These are phyloP conservation scores for Fusarium sp. DNA, from an alignment of 2,329 filamentous ascomycete species.

Conservation along the genomic window DNA sequence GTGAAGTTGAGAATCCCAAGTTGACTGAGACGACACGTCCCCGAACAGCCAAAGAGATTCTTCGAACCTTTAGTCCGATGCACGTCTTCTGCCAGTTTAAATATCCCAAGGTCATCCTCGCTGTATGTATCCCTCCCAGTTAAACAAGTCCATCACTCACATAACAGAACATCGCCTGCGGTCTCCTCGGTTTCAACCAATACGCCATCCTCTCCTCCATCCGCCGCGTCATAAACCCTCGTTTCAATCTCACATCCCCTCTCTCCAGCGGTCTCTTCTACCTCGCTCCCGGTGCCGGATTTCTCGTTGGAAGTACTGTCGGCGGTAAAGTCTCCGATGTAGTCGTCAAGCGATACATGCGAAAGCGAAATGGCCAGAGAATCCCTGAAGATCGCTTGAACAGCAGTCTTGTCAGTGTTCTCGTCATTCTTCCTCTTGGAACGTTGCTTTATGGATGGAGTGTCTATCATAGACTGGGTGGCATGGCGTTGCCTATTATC, in stretches of 20 bases:
- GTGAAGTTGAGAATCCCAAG: slow-evolving; percentile 37
- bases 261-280: slow-evolving; percentile 73
- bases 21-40: slow-evolving; percentile 9
- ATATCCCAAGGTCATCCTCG: slow-evolving; percentile 35
- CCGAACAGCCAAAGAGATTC: slow-evolving; percentile 16
- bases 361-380: slow-evolving; percentile 45
- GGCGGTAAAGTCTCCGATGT: slow-evolving; percentile 61
- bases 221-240: slow-evolving; percentile 72
- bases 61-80: slow-evolving; percentile 38
- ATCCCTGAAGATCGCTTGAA: slow-evolving; percentile 46
- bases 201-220: slow-evolving; percentile 69
- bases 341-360: slow-evolving; percentile 50
- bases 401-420: slow-evolving; percentile 42
- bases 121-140: slow-evolving; percentile 1
- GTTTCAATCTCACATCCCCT: slow-evolving; percentile 70
- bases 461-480: slow-evolving; percentile 44
- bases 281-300: slow-evolving; percentile 72
- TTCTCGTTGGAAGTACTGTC: slow-evolving; percentile 69
- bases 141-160: background rate
- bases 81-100: slow-evolving; percentile 38
- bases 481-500: slow-evolving; percentile 47
- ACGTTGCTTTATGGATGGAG: slow-evolving; percentile 49
- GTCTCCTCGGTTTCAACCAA: slow-evolving; percentile 40
- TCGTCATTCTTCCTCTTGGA: slow-evolving; percentile 44
- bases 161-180: slow-evolving; percentile 37